Evolutionary conservation across 129 eudicot genomes (phyloP), one percentile per base, ranked within the genome.

Genomic region (Lactuca sativa): DNA sequence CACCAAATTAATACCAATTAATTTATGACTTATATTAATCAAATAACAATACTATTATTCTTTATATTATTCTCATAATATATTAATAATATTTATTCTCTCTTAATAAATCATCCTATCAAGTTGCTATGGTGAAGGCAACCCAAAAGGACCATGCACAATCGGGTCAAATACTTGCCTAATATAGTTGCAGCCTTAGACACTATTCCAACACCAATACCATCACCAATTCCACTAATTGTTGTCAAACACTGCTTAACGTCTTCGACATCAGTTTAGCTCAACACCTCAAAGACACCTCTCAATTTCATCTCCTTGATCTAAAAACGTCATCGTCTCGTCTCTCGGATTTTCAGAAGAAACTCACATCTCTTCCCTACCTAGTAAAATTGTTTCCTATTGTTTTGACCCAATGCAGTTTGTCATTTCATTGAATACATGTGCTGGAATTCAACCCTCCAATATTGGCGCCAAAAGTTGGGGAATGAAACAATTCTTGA

Each of bases 381-480:
- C 84, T 14, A 38, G 57, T 9, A 65, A 88, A 62, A 56, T 92
- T 12, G 73, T 89, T 3, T 77, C 86, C 51, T 5, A 61, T 5
- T 91, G 93, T 48, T 82, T 88, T 61, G 82, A 83, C 64, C 97
- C 97, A 36, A 4, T 9, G 30, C 95, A 92, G 73, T 88, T 91
- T 71, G 92, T 86, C 52, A 84, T 78, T n/a, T 47, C 87, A 37
- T 62, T 83, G 14, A 79, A 73, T 65, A 49, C 73, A n/a, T 92
- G 97, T 69, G 95, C 96, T 31, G 81, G 83, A 4, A 84, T 92
- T 49, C 66, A 58, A 65, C 84, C 1, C 73, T 77, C 0, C 69
- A 71, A 56, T 84, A 92, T 70, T 92, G 97, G 97, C 77, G 56
- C n/a, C 56, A 33, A 8, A 84, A 74, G 54, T 74, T 92, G 33